phyloP scores from a whole-genome alignment of 2,329 filamentous ascomycete genomes.

The Scopulariopsis brevicaulis region DNA sequence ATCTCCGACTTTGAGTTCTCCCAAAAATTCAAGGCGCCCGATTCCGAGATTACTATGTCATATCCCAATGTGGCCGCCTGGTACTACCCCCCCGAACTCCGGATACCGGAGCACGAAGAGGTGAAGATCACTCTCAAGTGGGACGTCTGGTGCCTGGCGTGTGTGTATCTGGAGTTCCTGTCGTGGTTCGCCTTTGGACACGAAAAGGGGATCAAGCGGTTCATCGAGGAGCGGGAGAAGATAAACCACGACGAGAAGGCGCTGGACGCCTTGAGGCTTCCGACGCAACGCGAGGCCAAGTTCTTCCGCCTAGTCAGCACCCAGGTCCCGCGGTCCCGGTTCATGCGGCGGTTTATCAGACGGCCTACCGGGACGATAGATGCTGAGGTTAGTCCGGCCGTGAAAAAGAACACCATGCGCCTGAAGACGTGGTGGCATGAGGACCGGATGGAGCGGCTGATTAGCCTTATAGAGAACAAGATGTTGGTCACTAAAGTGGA shows the following conservation, averaged over 20 bases:
- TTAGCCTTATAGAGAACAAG: background rate
- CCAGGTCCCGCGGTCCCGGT: background rate
- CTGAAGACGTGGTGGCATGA: background rate
- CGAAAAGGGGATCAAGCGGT: background rate
- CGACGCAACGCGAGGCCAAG: background rate
- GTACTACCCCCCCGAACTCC: background rate
- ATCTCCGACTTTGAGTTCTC: slow-evolving; percentile 2
- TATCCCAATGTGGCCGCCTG: background rate
- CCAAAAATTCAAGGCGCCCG: background rate
- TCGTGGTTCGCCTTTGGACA: background rate
- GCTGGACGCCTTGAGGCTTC: background rate
- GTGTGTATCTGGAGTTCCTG: background rate
- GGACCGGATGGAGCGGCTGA: background rate
- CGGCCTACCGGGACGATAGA: background rate
- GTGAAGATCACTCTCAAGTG: background rate
- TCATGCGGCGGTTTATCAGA: background rate
- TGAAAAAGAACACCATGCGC: background rate
- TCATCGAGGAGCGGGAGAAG: background rate
- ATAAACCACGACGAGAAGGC: background rate
- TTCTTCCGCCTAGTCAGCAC: background rate
- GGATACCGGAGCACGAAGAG: background rate
- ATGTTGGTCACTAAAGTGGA: background rate
- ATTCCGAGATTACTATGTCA: too few relatives aligned
- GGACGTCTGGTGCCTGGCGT: background rate
- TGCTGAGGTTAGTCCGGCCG: background rate